Conservation (phyloP, 225 moss, liverwort and hornwort species). For the Polytrichum commune region DNA sequence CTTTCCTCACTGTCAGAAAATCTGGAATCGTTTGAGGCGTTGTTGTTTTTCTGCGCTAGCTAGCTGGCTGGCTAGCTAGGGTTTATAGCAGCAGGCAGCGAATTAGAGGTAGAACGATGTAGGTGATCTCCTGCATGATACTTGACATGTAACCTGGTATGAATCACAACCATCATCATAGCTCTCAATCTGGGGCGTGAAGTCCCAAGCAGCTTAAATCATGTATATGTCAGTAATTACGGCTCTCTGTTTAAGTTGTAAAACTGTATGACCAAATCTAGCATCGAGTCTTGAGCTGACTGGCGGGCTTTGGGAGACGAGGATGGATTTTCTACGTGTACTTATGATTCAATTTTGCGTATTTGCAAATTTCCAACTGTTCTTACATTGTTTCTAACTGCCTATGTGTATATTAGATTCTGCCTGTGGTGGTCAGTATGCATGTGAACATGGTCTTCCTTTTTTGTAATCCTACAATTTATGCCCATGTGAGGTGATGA, state of each 20-base stretch:
- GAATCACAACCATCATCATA: neutral
- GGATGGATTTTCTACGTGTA: neutral
- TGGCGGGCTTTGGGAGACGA: too few species aligned
- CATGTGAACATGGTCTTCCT: too few species aligned
- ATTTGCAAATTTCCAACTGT: too few species aligned
- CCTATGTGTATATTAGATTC: too few species aligned
- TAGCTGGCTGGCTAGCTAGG: neutral
- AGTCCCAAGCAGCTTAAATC: neutral
- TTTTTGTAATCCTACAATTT: too few species aligned
- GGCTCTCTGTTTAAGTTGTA: neutral
- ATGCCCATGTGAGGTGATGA: too few species aligned
- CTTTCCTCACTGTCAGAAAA: neutral
- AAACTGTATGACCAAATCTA: neutral
- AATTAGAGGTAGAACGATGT: neutral
- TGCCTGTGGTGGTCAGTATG: too few species aligned
- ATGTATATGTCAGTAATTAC: conserved; percentile 1
- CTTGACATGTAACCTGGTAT: neutral
- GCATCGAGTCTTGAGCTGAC: neutral
- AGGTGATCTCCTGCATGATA: neutral
- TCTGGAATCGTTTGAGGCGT: conserved; percentile 8
- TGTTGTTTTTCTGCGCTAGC: neutral
- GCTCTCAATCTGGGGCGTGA: neutral
- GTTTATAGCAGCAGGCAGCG: neutral
- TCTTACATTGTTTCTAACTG: too few species aligned
- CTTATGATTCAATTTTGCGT: neutral